phyloP scores from a whole-genome alignment of 306 rosid species.

The Hylodesmum podocarpum region DNA sequence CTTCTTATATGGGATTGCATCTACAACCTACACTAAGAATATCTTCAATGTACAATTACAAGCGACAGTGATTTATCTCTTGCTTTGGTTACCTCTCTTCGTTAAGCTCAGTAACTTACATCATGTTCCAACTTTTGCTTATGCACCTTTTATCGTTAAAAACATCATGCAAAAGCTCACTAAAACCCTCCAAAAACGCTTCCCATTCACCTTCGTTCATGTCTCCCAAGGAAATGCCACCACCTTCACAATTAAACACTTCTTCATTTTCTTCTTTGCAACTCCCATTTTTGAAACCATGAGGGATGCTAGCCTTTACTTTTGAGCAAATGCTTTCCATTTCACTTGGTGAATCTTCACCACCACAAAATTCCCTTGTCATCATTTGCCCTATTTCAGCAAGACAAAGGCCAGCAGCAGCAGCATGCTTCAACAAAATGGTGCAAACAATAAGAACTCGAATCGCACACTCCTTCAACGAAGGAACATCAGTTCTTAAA shows the following conservation, averaged over 20 bases:
- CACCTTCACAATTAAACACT: constrained; percentile 31
- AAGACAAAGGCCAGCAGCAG: constrained; percentile 65
- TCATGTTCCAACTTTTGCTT: constrained; percentile 54
- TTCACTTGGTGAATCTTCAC: constrained; percentile 51
- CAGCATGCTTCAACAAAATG: constrained; percentile 70
- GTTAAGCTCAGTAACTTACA: constrained; percentile 45
- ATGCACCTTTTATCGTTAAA: constrained; percentile 45
- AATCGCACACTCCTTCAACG: constrained; percentile 62
- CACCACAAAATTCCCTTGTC: constrained; percentile 60
- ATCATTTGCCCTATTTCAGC: constrained; percentile 82
- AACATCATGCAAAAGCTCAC: constrained; percentile 46
- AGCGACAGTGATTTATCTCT: constrained; percentile 31
- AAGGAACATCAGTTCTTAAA: constrained; percentile 61
- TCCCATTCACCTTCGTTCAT: constrained; percentile 67
- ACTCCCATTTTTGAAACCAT: not conserved
- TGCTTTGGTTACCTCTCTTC: constrained; percentile 11
- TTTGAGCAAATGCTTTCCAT: constrained; percentile 61
- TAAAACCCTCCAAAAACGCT: constrained; percentile 56
- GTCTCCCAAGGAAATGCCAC: constrained; percentile 64
- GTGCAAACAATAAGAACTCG: constrained; percentile 86
- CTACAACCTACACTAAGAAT: constrained; percentile 49
- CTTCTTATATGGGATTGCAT: constrained; percentile 28
- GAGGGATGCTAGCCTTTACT: constrained; percentile 50
- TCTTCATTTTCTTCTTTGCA: constrained; percentile 19
- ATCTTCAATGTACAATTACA: constrained; percentile 47